A percentile compares a stretch with the other conserved stretches of the same genome.
These are phyloP conservation scores for Myxozyma nipponensis DNA, from an alignment of 805 yeast genomes.

Conservation along the genomic window DNA sequence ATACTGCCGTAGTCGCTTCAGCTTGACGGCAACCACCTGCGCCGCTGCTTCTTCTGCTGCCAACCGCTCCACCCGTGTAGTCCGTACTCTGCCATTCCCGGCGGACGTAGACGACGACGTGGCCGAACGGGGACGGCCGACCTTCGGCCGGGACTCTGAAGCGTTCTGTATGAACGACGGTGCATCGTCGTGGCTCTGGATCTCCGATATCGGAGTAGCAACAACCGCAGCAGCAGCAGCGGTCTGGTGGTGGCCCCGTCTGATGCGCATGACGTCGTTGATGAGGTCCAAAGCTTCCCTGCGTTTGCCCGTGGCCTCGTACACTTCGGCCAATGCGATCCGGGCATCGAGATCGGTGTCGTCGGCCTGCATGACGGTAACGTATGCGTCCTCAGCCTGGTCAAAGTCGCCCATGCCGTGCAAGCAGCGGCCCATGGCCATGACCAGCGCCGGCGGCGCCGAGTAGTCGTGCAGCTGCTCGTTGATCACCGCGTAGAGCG, in stretches of 20 bases:
- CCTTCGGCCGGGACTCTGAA: neutral
- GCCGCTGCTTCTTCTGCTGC: constrained; percentile 24
- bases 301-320: constrained; percentile 43
- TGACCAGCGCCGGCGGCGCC: constrained; percentile 39
- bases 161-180: constrained; percentile 24
- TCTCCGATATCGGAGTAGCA: neutral
- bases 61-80: constrained; percentile 15
- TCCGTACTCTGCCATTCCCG: constrained; percentile 1
- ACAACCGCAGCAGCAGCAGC: neutral
- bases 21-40: constrained; percentile 16
- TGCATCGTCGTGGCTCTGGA: neutral
- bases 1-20: constrained; percentile 15
- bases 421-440: constrained; percentile 71
- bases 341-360: constrained; percentile 62
- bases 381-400: constrained; percentile 59
- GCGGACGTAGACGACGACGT: neutral
- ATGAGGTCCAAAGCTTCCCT: constrained; percentile 36
- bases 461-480: constrained; percentile 44
- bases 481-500: constrained; percentile 56
- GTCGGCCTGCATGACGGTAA: constrained; percentile 45
- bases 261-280: constrained; percentile 30
- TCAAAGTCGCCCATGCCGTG: constrained; percentile 66
- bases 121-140: constrained; percentile 3
- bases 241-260: constrained; percentile 25
- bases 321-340: constrained; percentile 76